A percentile compares a stretch with the other conserved stretches of the same genome.
Conservation (phyloP, 2,329 filamentous ascomycete genomes). For the Claviceps humidiphila region DNA sequence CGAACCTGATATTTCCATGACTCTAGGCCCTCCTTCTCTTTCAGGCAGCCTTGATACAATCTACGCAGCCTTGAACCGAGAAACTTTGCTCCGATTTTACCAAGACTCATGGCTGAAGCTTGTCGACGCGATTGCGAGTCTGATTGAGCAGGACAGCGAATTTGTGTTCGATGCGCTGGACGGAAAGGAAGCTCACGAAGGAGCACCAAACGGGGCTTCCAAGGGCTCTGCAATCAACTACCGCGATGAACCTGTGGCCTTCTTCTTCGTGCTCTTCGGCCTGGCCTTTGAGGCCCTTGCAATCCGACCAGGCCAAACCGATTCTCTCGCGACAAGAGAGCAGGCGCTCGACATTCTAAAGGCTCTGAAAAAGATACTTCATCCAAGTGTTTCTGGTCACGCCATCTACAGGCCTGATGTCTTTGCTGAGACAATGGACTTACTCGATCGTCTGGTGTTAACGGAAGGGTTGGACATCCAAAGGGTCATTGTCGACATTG, state of each 20-base stretch:
- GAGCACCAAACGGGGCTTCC: constrained; percentile 33
- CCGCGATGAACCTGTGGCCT: constrained; percentile 90
- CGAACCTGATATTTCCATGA: constrained; percentile 93
- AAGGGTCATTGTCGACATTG: constrained; percentile 85
- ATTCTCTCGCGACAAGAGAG: constrained; percentile 51
- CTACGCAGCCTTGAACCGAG: constrained; percentile 85
- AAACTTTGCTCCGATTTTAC: constrained; percentile 89
- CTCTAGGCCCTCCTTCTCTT: constrained; percentile 64
- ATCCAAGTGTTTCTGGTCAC: constrained; percentile 87
- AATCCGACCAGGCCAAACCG: constrained; percentile 46
- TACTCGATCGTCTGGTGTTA: constrained; percentile 80
- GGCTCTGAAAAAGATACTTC: constrained; percentile 86
- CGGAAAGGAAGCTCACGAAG: constrained; percentile 52
- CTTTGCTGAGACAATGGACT: constrained; percentile 93
- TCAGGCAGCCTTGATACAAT: constrained; percentile 85
- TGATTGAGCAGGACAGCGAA: constrained; percentile 95
- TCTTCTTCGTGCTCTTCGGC: constrained; percentile 97
- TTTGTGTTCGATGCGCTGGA: constrained; percentile 96
- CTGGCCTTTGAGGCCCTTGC: constrained; percentile 93
- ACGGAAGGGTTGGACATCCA: constrained; percentile 86
- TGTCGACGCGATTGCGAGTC: constrained; percentile 89
- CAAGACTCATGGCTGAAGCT: constrained; percentile 95
- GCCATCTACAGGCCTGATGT: constrained; percentile 93
- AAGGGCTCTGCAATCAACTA: constrained; percentile 85
- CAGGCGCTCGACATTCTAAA: constrained; percentile 81